phyloP scores from a whole-genome alignment of 1,284 basidiomycete genomes.

The Cystobasidiaceae sp. region DNA sequence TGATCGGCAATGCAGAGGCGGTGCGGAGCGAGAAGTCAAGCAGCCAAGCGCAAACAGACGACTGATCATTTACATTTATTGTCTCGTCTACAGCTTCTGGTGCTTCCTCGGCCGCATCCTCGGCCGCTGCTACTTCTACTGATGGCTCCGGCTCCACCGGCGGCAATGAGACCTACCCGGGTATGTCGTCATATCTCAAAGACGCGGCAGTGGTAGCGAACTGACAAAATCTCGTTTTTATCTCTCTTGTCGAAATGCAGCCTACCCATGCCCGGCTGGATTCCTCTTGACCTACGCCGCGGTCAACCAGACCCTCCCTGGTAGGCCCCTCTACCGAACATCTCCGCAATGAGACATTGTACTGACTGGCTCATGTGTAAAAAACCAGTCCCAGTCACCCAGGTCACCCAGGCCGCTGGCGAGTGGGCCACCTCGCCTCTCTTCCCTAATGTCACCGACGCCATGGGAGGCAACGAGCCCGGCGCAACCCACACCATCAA shows the following conservation, averaged over 20 bases:
- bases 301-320: constrained; percentile 20
- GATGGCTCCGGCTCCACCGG: neutral
- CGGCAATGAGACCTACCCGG: constrained; percentile 7
- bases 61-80: neutral
- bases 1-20: too few relatives aligned
- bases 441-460: constrained; percentile 26
- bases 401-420: constrained; percentile 16
- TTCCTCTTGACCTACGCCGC: constrained; percentile 26
- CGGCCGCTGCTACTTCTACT: neutral
- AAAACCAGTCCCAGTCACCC: constrained; percentile 18
- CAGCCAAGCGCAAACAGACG: too few relatives aligned
- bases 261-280: constrained; percentile 27
- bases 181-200: neutral
- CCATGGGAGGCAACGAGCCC: constrained; percentile 1
- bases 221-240: neutral
- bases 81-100: neutral
- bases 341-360: neutral
- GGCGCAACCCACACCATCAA: constrained; percentile 31
- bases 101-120: neutral
- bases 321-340: neutral
- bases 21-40: too few relatives aligned
- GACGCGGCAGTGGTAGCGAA: neutral
- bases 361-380: neutral
- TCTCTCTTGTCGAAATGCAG: neutral
- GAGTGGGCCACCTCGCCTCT: constrained; percentile 20